Percentiles rank a stretch among this genome's conserved stretches.
These are phyloP conservation scores for Mycena amicta DNA, from an alignment of 768 basidiomycete genomes.

Conservation along the genomic window DNA sequence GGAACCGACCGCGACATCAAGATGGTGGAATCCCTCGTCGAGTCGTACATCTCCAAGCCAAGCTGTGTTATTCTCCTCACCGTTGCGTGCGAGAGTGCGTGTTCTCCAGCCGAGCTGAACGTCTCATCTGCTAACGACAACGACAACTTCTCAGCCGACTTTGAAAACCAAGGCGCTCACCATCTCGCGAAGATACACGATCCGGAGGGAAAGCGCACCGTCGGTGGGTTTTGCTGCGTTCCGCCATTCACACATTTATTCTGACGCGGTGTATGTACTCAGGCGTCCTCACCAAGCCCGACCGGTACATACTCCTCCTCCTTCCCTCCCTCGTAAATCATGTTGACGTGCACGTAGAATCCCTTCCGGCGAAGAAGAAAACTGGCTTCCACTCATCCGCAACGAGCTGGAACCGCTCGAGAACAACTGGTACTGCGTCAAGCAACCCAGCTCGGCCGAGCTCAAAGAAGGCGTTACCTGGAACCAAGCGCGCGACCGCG, in stretches of 20 bases:
- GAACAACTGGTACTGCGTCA: slow-evolving; percentile 62
- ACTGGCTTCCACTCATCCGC: slow-evolving; percentile 58
- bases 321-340: neutral
- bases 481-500: slow-evolving; percentile 56
- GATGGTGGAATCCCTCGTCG: slow-evolving; percentile 59
- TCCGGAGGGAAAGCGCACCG: slow-evolving; percentile 64
- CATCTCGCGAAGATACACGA: slow-evolving; percentile 61
- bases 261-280: too few species aligned
- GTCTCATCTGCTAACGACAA: neutral
- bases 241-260: too few species aligned
- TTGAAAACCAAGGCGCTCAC: slow-evolving; percentile 79
- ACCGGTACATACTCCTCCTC: slow-evolving; percentile 35
- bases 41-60: slow-evolving; percentile 58
- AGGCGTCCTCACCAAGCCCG: slow-evolving; percentile 78
- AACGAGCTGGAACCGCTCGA: slow-evolving; percentile 52
- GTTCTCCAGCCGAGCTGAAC: neutral
- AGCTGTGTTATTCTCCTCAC: slow-evolving; percentile 65
- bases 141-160: slow-evolving; percentile 55
- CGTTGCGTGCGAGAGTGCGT: slow-evolving; percentile 65
- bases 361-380: slow-evolving; percentile 50
- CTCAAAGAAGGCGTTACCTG: slow-evolving; percentile 56
- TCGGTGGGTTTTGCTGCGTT: too few species aligned
- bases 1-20: slow-evolving; percentile 59
- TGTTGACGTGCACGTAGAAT: too few species aligned
- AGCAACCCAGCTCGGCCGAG: slow-evolving; percentile 52